Evolutionary conservation across 306 rosid species (phyloP), one percentile per base, ranked within the genome.

Genomic region (Quercus variabilis): DNA sequence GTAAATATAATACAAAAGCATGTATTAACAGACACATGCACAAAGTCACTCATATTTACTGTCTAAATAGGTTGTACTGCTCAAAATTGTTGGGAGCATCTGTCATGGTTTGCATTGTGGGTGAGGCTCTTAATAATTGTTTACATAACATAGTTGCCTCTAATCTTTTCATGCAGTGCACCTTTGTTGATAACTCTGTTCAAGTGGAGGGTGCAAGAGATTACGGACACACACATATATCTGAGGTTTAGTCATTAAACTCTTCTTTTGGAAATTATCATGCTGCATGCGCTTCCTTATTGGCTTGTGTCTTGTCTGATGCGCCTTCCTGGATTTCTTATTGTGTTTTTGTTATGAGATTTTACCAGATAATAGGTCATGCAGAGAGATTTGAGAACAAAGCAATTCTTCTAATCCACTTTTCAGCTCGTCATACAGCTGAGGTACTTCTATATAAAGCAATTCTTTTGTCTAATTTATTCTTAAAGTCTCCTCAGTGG

Each of bases 331-430:
- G 69, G 58, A 55, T 78, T 70, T 49, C 59, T 52, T 49, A 31
- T 52, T 33, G 56, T 76, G 38, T 8, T 67, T 73, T 69, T 1
- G 73, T 67, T 51, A 33, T 78, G 73, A 33, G 43, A 79, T 20
- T 49, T 79, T 68, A 65, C 65, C 92, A 95, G 99, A 91, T 95
- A 76, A 71, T 95, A 73, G 83, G 77, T 67, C 86, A 89, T 21
- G 92, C 96, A 1, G 90, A 88, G 75, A 87, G 74, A 85, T 89
- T 95, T 62, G 85, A 84, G 86, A 95, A 95, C 86, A 88, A 81
- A 84, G 92, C 96, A 69, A 89, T 94, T 80, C 96, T 95, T 83
- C 86, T 95, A 76, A 90, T 95, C 79, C 99, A 95, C 86, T 95
- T 92, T 69, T 95, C 98, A 78, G 98, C 97, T 2, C 94, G 97